These are phyloP conservation scores for Bertia moriformis DNA, from an alignment of 2,329 filamentous ascomycete genomes.

Conservation along the genomic window DNA sequence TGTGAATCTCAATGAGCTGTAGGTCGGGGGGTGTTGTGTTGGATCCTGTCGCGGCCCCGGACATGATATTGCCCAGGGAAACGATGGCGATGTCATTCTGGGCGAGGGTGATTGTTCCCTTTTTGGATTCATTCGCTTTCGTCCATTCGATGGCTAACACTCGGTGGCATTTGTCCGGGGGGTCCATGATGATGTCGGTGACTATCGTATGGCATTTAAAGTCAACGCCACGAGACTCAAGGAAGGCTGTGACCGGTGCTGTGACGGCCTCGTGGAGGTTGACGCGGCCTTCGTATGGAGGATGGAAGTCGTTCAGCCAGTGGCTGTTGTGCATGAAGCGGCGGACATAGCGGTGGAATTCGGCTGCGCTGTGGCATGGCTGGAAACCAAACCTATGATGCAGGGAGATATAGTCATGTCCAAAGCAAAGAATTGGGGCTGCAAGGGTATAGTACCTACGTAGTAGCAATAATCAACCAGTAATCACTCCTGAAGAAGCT, in stretches of 20 bases:
- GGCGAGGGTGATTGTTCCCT: constrained; percentile 4
- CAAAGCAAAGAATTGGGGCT: too few relatives aligned
- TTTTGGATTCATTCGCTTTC: constrained; percentile 3
- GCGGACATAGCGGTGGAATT: constrained; percentile 13
- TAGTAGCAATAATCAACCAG: not conserved
- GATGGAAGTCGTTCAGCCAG: constrained; percentile 9
- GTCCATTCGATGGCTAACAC: not conserved
- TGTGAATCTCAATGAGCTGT: constrained; percentile 3
- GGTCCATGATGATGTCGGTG: not conserved
- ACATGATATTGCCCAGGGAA: not conserved
- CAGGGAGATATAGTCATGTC: too few relatives aligned
- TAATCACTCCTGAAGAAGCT: not conserved
- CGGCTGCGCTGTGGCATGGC: constrained; percentile 15
- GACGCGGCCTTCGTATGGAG: constrained; percentile 11
- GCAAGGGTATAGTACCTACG: not conserved
- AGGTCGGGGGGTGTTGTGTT: not conserved
- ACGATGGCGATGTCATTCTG: not conserved
- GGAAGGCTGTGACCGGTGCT: constrained; percentile 10
- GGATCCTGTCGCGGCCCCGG: not conserved
- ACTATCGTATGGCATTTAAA: constrained; percentile 9
- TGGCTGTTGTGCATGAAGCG: constrained; percentile 14
- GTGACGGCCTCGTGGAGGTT: constrained; percentile 15
- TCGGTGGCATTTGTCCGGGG: not conserved
- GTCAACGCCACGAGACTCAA: constrained; percentile 10
- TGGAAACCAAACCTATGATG: constrained; percentile 11